These are phyloP conservation scores for Ogataea pini DNA, from an alignment of 805 yeast genomes.

Conservation along the genomic window DNA sequence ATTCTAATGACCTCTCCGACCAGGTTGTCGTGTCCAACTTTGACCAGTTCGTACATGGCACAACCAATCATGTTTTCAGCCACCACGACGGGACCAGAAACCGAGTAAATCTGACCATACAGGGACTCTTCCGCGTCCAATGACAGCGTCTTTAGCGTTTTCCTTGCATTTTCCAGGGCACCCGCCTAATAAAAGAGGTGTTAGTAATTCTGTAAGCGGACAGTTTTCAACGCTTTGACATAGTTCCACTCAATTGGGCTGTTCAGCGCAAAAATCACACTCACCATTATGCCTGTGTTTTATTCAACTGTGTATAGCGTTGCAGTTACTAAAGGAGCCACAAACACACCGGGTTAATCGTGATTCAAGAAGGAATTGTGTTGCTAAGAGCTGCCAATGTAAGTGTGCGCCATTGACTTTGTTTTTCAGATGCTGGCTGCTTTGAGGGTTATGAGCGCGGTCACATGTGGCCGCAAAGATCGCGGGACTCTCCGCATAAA, in stretches of 20 bases:
- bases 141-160: constrained; percentile 82
- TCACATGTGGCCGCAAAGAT: neutral
- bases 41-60: constrained; percentile 99
- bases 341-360: constrained; percentile 5
- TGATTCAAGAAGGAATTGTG: neutral
- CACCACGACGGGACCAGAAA: constrained; percentile 96
- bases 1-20: constrained; percentile 99
- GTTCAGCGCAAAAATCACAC: neutral
- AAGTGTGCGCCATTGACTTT: constrained; percentile 2
- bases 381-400: neutral
- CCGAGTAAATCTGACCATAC: constrained; percentile 89
- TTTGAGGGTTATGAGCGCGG: constrained; percentile 17
- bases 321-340: constrained; percentile 2
- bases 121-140: constrained; percentile 74
- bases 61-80: constrained; percentile 99
- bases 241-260: neutral
- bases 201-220: neutral
- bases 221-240: neutral
- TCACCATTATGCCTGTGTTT: constrained; percentile 7
- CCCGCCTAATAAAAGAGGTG: constrained; percentile 63
- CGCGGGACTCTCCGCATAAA: no score
- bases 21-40: constrained; percentile 93
- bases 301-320: constrained; percentile 39
- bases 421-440: constrained; percentile 21
- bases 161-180: constrained; percentile 95